A percentile compares a stretch with the other conserved stretches of the same genome.
Conservation (phyloP, 2,329 filamentous ascomycete genomes). For the Pseudocercospora fijiensis region DNA sequence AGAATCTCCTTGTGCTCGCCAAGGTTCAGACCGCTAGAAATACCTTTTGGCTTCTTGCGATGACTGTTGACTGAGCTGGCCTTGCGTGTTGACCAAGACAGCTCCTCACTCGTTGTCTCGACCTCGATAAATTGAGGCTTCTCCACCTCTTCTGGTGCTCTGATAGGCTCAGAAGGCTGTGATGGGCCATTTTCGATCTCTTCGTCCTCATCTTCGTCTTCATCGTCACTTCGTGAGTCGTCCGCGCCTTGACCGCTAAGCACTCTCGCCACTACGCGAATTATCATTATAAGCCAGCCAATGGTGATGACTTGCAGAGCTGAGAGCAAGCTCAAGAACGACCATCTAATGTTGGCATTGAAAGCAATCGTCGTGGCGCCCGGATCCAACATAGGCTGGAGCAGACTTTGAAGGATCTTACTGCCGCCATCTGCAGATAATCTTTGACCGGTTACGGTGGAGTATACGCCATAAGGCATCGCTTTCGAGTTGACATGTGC, state of each 20-base stretch:
- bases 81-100: conserved; percentile 28
- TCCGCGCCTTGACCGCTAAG: conserved; percentile 75
- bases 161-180: conserved; percentile 27
- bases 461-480: conserved; percentile 71
- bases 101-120: conserved; percentile 72
- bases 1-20: conserved; percentile 78
- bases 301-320: conserved; percentile 77
- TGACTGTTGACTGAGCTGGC: conserved; percentile 32
- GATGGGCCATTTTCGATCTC: conserved; percentile 38
- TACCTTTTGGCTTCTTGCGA: conserved; percentile 55
- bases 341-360: conserved; percentile 69
- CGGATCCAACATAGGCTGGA: conserved; percentile 71
- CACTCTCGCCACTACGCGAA: conserved; percentile 77
- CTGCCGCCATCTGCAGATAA: conserved; percentile 53
- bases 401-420: conserved; percentile 56
- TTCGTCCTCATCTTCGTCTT: conserved; percentile 67
- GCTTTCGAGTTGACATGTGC: conserved; percentile 58
- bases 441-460: conserved; percentile 53
- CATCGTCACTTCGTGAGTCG: conserved; percentile 83
- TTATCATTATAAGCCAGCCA: conserved; percentile 87
- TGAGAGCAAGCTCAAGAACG: conserved; percentile 74
- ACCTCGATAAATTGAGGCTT: conserved; percentile 55
- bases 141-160: conserved; percentile 18
- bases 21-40: conserved; percentile 51
- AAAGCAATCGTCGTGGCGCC: conserved; percentile 73